Evolutionary conservation across 305 asterid genomes (phyloP).

Genomic region (Fraxinus sp.): DNA sequence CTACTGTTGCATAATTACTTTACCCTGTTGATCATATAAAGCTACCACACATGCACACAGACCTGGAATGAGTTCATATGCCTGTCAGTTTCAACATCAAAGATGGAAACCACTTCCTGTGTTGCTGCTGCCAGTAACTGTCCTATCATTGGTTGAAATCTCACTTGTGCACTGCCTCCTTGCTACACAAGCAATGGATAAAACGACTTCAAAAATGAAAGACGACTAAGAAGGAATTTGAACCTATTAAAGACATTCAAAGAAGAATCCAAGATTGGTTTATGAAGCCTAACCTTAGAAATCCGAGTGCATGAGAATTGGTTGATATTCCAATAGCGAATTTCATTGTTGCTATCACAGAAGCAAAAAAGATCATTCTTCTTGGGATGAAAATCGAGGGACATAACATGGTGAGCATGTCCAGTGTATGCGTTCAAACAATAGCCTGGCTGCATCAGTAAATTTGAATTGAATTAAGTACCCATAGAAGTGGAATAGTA

Average conservation of each 20-base stretch:
- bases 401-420: conserved; percentile 72
- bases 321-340: conserved; percentile 73
- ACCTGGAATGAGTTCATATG: conserved; percentile 89
- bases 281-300: conserved; percentile 65
- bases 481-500: neutral
- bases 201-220: conserved; percentile 10
- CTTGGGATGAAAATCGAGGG: conserved; percentile 95
- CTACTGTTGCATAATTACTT: neutral
- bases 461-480: conserved; percentile 24
- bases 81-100: conserved; percentile 89
- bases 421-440: conserved; percentile 80
- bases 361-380: conserved; percentile 87
- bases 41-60: conserved; percentile 24
- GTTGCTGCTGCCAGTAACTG: conserved; percentile 89
- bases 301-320: conserved; percentile 71
- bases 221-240: neutral
- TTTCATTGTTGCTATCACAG: conserved; percentile 81
- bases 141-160: conserved; percentile 84
- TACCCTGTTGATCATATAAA: conserved; percentile 1
- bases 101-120: conserved; percentile 76
- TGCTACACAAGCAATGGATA: conserved; percentile 49
- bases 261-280: conserved; percentile 1
- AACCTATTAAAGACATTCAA: neutral
- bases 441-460: conserved; percentile 78
- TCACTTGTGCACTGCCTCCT: conserved; percentile 92